These are phyloP conservation scores for Cladosporium sp. DNA, from an alignment of 2,329 filamentous ascomycete genomes.

Conservation along the genomic window DNA sequence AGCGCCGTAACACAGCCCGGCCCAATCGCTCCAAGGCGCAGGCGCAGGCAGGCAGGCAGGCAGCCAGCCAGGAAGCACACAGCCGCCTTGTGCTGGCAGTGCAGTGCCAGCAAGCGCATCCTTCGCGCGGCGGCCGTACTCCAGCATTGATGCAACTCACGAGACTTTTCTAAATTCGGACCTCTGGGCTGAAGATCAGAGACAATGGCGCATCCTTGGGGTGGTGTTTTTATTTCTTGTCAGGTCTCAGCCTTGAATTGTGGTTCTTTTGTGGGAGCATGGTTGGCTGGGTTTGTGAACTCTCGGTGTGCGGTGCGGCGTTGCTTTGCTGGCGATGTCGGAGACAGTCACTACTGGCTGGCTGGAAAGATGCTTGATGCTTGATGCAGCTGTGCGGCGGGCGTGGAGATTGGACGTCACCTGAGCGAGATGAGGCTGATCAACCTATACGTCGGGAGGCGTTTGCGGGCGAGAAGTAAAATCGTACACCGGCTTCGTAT, in stretches of 20 bases:
- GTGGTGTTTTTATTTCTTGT: neutral
- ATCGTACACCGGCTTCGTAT: neutral
- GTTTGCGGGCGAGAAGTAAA: neutral
- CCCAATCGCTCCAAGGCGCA: neutral
- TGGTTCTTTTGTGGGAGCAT: neutral
- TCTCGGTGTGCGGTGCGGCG: neutral
- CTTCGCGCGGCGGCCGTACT: neutral
- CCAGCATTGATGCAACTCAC: neutral
- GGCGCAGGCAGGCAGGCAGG: neutral
- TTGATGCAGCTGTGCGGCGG: neutral
- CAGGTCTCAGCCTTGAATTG: neutral
- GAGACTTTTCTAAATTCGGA: neutral
- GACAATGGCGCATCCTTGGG: neutral
- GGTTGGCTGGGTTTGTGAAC: neutral
- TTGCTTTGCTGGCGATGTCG: neutral
- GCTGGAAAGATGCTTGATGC: neutral
- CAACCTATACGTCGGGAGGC: neutral
- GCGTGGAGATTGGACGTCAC: neutral
- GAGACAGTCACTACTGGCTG: neutral
- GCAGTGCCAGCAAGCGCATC: constrained; percentile 3
- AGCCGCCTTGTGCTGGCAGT: neutral
- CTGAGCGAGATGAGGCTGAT: neutral
- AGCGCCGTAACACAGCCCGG: neutral
- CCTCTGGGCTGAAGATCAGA: neutral
- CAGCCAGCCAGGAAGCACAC: neutral